A percentile compares a stretch with the other conserved stretches of the same genome.
Conservation (phyloP, 192 early-diverging fungal genomes). For the Umbelopsis vinacea region DNA sequence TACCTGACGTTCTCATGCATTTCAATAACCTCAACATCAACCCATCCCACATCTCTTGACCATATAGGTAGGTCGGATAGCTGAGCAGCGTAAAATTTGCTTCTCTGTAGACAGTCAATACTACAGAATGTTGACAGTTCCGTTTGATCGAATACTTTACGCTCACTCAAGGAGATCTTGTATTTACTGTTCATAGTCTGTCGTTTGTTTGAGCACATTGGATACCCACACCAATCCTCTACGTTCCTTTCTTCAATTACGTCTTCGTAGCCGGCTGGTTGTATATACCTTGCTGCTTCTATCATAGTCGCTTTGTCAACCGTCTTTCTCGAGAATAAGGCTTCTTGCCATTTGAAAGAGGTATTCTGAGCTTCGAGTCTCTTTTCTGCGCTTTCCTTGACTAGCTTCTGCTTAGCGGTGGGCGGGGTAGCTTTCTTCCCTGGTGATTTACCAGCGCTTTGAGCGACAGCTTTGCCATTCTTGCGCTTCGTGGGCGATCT, state of each 20-base stretch:
- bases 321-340: conserved; percentile 24
- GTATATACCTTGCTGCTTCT: conserved; percentile 66
- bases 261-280: conserved; percentile 68
- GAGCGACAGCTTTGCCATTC: not conserved
- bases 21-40: conserved; percentile 29
- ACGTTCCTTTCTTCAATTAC: conserved; percentile 75
- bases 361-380: conserved; percentile 30
- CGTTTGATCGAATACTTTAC: conserved; percentile 80
- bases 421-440: conserved; percentile 9
- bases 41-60: conserved; percentile 47
- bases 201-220: conserved; percentile 65
- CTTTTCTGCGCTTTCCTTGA: conserved; percentile 34
- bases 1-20: conserved; percentile 40
- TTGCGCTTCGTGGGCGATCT: not conserved
- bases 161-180: conserved; percentile 68
- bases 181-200: conserved; percentile 57
- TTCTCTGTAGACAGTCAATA: conserved; percentile 69
- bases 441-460: not conserved
- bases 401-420: conserved; percentile 31
- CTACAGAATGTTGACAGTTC: conserved; percentile 75
- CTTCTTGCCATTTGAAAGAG: conserved; percentile 43
- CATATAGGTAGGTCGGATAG: conserved; percentile 78
- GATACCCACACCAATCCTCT: conserved; percentile 79
- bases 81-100: conserved; percentile 71
- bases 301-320: not conserved